Base-by-base conservation (phyloP, 2,329 filamentous ascomycete genomes). In the Alternaria infectoria region DNA sequence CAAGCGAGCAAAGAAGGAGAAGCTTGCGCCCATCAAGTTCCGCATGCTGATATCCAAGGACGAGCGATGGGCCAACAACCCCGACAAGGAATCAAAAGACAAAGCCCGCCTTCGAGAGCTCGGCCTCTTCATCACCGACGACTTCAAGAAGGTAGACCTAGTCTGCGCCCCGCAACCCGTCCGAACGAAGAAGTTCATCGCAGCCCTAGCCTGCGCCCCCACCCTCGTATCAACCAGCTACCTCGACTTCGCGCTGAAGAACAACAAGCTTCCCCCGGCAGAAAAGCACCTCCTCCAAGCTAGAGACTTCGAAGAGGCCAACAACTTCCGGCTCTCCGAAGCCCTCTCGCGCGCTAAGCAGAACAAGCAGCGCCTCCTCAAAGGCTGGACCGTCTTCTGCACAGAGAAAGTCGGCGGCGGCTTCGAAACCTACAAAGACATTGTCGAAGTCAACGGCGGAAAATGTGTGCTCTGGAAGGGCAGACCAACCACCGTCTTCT, bases 171-270 rank as follows among this genome's bases (percentile, higher is more conserved):
- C 95, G 1, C 87, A 89, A 45, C 89, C 98, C 65, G 88, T 97
- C 32, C 91, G 96, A 40, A 99, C 96, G 0, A 89, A 93, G 77
- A 99, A 99, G 76, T 99, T 99, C 76, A 89, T 98, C 54, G 91
- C 90, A 65, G 93, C 93, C 12, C 83, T 99, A 26, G 93, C 96
- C 17, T 89, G 89, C 62, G 93, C 92, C 0, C 93, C 93, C 0
- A 86, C 87, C 2, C 87, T 98, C 46, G 86, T 98, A 57, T 89
- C 89, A 49, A 91, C 90, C 1, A 86, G 87, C 9, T 99, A 93
- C 78, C 88, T 99, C 61, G 91, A 95, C 59, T 85, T 87, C 23
- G 93, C 91, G 50, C 84, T 98, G 11, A 88, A 91, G 49, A 84
- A 88, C 30, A 88, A 91, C 66, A 84, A 89, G 72, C 77, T 92